Conservation (phyloP, 805 yeast genomes). For the Spathaspora girioi region DNA sequence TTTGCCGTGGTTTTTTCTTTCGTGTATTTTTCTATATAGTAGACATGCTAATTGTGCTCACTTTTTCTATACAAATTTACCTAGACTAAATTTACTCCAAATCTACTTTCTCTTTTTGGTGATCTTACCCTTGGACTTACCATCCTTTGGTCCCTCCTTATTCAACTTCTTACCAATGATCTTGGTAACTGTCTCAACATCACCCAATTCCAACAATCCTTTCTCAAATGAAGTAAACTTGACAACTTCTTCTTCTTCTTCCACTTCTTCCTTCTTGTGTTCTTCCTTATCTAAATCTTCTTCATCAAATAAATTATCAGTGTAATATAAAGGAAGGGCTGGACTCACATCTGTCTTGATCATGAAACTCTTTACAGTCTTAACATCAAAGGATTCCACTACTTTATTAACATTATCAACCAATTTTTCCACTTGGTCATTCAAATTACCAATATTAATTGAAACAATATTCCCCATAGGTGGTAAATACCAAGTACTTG, state of each 20-base stretch:
- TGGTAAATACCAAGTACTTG: slow-evolving; percentile 57
- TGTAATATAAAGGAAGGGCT: slow-evolving; percentile 75
- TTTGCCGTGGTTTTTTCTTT: neutral
- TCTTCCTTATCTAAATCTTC: slow-evolving; percentile 38
- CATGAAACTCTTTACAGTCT: slow-evolving; percentile 53
- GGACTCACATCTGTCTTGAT: slow-evolving; percentile 74
- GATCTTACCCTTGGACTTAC: slow-evolving; percentile 12
- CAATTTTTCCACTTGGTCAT: slow-evolving; percentile 39
- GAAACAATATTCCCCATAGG: slow-evolving; percentile 72
- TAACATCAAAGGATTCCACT: slow-evolving; percentile 41
- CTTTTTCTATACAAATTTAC: slow-evolving; percentile 1
- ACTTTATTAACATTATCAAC: slow-evolving; percentile 60
- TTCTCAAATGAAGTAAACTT: slow-evolving; percentile 62
- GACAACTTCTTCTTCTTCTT: slow-evolving; percentile 26
- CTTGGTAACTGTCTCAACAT: slow-evolving; percentile 65
- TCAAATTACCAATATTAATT: slow-evolving; percentile 61
- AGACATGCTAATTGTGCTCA: neutral
- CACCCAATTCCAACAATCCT: slow-evolving; percentile 77
- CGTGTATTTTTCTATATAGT: neutral
- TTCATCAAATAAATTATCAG: slow-evolving; percentile 51
- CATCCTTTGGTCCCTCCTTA: slow-evolving; percentile 10
- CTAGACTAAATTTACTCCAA: neutral
- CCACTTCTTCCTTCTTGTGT: slow-evolving; percentile 10
- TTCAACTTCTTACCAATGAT: slow-evolving; percentile 57
- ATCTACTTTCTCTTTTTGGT: slow-evolving; percentile 11